These are phyloP conservation scores for Saturnispora kantuleensis DNA, from an alignment of 805 yeast species.

Conservation along the genomic window DNA sequence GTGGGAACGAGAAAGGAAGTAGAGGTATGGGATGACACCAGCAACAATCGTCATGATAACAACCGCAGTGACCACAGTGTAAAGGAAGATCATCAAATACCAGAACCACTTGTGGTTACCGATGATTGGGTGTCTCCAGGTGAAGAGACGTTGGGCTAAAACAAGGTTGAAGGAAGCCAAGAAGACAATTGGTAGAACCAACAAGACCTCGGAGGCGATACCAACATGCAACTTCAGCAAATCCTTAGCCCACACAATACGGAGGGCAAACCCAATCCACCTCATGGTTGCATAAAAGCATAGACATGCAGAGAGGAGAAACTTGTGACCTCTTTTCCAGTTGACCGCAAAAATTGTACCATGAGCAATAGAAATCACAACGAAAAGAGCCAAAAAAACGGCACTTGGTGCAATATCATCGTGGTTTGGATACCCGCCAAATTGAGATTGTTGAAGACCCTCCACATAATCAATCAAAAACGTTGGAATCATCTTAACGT, in stretches of 20 bases:
- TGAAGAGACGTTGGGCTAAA: constrained; percentile 62
- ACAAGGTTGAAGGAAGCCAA: constrained; percentile 52
- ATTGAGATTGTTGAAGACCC: constrained; percentile 37
- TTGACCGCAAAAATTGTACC: constrained; percentile 38
- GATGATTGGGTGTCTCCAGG: constrained; percentile 68
- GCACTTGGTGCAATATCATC: constrained; percentile 53
- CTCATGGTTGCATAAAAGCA: constrained; percentile 43
- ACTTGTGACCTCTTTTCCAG: constrained; percentile 46
- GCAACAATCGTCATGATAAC: constrained; percentile 63
- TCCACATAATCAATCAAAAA: constrained; percentile 29
- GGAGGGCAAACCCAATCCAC: constrained; percentile 47
- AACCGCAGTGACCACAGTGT: constrained; percentile 44
- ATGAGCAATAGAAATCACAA: constrained; percentile 39
- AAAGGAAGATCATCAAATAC: constrained; percentile 38
- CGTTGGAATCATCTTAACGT: constrained; percentile 29
- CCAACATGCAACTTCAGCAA: constrained; percentile 38
- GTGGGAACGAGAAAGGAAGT: constrained; percentile 37
- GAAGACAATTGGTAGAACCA: constrained; percentile 48
- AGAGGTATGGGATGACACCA: constrained; percentile 48
- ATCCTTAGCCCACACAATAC: constrained; percentile 52
- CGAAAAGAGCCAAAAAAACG: constrained; percentile 45
- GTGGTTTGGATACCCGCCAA: constrained; percentile 52
- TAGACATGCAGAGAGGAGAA: constrained; percentile 45
- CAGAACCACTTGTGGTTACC: constrained; percentile 47
- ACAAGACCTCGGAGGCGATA: constrained; percentile 45